Conservation (phyloP, 2,329 filamentous ascomycete species). For the Gliomastix tumulicola region DNA sequence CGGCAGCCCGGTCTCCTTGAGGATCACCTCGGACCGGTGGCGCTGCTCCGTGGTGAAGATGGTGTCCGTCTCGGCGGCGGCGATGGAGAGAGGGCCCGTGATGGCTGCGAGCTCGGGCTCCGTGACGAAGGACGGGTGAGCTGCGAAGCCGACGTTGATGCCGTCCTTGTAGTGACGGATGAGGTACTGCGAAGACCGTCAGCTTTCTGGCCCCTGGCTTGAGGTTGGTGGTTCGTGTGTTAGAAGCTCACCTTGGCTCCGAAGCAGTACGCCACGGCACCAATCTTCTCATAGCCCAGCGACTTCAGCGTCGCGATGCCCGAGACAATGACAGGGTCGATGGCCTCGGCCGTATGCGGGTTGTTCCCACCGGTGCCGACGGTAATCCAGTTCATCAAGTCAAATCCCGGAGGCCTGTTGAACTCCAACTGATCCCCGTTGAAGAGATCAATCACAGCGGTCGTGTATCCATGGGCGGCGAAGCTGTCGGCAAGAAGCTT, state of each 20-base stretch:
- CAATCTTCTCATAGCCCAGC: slow-evolving; percentile 46
- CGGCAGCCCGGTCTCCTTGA: slow-evolving; percentile 41
- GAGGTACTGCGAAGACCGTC: slow-evolving; percentile 45
- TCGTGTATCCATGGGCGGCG: slow-evolving; percentile 29
- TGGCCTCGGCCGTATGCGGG: slow-evolving; percentile 24
- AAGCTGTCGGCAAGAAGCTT: slow-evolving; percentile 31
- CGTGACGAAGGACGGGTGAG: slow-evolving; percentile 57
- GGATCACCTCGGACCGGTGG: slow-evolving; percentile 50
- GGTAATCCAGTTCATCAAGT: slow-evolving; percentile 23
- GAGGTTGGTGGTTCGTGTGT: no score
- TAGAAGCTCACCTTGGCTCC: slow-evolving; percentile 44
- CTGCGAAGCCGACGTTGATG: slow-evolving; percentile 53
- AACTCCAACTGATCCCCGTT: slow-evolving; percentile 22
- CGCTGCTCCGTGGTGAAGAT: slow-evolving; percentile 52
- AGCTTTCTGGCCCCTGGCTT: background rate
- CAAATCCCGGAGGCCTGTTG: slow-evolving; percentile 16
- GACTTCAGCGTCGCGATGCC: slow-evolving; percentile 47
- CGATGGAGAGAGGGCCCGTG: slow-evolving; percentile 49
- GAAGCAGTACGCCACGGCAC: slow-evolving; percentile 57
- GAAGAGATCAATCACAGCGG: slow-evolving; percentile 28
- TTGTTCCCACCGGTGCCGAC: slow-evolving; percentile 39
- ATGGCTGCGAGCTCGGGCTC: slow-evolving; percentile 52
- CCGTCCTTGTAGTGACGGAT: slow-evolving; percentile 54
- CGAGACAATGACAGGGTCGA: slow-evolving; percentile 24
- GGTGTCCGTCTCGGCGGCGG: slow-evolving; percentile 55